phyloP scores from a whole-genome alignment of 768 basidiomycete species.

The Rhodotorula paludigena region DNA sequence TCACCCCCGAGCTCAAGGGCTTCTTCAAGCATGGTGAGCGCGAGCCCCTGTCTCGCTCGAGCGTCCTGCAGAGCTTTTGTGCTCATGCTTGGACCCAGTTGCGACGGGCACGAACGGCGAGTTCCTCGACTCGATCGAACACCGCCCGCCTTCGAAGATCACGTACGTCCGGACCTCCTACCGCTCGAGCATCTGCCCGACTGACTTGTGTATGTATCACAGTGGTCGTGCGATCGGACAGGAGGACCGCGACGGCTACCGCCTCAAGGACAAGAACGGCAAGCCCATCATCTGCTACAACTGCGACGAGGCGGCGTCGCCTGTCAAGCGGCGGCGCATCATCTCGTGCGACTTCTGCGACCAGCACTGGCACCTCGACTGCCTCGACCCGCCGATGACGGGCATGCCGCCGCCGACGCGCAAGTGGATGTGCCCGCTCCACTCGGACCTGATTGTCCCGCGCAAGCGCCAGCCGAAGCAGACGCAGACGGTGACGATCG shows the following conservation, averaged over 20 bases:
- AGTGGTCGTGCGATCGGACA: conserved; percentile 55
- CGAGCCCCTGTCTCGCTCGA: not conserved
- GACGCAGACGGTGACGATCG: conserved; percentile 63
- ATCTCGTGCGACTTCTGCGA: conserved; percentile 92
- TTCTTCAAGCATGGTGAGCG: conserved; percentile 41
- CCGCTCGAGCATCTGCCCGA: conserved; percentile 20
- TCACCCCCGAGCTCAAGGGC: conserved; percentile 34
- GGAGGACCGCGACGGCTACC: conserved; percentile 85
- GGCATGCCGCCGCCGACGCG: conserved; percentile 77
- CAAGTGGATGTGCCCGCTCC: conserved; percentile 99
- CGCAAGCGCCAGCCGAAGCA: conserved; percentile 23
- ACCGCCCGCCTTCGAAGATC: conserved; percentile 38
- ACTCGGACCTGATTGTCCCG: conserved; percentile 55
- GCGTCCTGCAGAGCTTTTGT: not conserved
- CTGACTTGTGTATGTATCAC: not conserved
- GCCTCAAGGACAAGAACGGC: conserved; percentile 77
- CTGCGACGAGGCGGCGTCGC: conserved; percentile 70
- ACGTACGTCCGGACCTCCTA: conserved; percentile 23
- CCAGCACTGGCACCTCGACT: conserved; percentile 95
- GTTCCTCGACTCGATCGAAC: conserved; percentile 61
- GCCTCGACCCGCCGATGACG: conserved; percentile 81
- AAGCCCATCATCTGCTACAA: conserved; percentile 80
- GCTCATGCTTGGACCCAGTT: conserved; percentile 53
- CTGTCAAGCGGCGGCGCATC: conserved; percentile 56
- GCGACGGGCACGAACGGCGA: conserved; percentile 69